Evolutionary conservation across 1,284 basidiomycete species (phyloP).

Genomic region (Exobasidium rhododendri): DNA sequence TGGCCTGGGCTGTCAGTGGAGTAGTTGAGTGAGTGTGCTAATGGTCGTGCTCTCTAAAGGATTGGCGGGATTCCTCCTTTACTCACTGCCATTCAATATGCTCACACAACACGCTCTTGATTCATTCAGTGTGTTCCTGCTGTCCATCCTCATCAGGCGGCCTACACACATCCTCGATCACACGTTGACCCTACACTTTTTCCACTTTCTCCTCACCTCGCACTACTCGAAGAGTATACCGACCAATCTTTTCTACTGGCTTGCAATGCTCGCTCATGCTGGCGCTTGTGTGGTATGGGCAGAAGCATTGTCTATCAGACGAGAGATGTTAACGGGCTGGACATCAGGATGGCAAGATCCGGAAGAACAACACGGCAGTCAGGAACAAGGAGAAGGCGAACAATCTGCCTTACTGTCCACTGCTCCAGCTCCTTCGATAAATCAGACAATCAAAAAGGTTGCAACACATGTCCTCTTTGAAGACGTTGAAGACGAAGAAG

Average conservation of each 20-base stretch:
- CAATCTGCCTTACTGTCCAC: neutral
- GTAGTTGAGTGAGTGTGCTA: constrained; percentile 61
- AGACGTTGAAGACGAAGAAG: constrained; percentile 6
- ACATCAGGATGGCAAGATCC: neutral
- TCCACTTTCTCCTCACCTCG: constrained; percentile 84
- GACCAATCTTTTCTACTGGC: constrained; percentile 58
- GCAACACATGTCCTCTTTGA: constrained; percentile 10
- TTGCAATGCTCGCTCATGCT: constrained; percentile 68
- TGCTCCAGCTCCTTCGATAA: neutral
- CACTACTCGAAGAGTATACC: constrained; percentile 85
- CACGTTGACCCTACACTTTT: constrained; percentile 79
- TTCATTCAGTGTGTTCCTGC: constrained; percentile 64
- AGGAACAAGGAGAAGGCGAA: neutral
- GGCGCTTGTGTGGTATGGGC: constrained; percentile 73
- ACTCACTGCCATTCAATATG: constrained; percentile 9
- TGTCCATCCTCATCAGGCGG: constrained; percentile 80
- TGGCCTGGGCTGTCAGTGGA: constrained; percentile 75
- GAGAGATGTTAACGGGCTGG: constrained; percentile 68
- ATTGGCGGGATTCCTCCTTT: constrained; percentile 18
- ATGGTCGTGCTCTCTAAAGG: constrained; percentile 45
- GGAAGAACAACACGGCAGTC: neutral
- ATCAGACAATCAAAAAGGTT: neutral
- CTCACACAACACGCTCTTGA: constrained; percentile 57
- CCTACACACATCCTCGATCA: constrained; percentile 95
- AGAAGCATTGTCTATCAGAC: constrained; percentile 81